Conservation (phyloP, 2,329 filamentous ascomycete genomes). For the Sclerotinia nivalis region DNA sequence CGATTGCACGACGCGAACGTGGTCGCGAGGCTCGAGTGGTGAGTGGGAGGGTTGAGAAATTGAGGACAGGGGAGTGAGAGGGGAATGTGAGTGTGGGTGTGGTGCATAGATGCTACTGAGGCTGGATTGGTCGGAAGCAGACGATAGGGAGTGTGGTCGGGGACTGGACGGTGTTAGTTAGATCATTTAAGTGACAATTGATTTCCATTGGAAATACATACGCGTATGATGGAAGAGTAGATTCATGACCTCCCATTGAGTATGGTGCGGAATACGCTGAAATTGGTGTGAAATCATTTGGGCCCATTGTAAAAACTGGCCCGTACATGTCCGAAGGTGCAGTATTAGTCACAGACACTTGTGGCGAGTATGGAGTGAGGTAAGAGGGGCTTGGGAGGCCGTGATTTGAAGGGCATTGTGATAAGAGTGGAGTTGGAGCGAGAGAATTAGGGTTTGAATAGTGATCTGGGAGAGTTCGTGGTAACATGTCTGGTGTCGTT, state of each 20-base stretch:
- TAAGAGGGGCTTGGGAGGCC: constrained; percentile 37
- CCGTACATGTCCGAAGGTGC: constrained; percentile 38
- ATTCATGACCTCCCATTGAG: constrained; percentile 29
- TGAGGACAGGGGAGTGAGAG: constrained; percentile 7
- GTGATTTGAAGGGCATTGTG: constrained; percentile 34
- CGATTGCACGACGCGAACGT: constrained; percentile 70
- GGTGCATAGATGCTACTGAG: constrained; percentile 31
- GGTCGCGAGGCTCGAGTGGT: constrained; percentile 35
- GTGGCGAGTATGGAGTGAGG: constrained; percentile 38
- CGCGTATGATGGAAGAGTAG: constrained; percentile 36
- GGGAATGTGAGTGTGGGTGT: constrained; percentile 27
- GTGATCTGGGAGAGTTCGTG: constrained; percentile 36
- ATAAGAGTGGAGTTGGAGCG: constrained; percentile 39
- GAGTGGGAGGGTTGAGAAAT: constrained; percentile 7
- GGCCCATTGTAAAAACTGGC: constrained; percentile 39
- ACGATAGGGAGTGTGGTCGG: constrained; percentile 39
- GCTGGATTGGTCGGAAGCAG: constrained; percentile 36
- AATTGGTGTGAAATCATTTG: constrained; percentile 36
- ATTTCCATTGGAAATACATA: constrained; percentile 23
- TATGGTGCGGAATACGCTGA: constrained; percentile 37
- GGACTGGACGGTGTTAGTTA: constrained; percentile 25
- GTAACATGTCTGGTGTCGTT: constrained; percentile 40
- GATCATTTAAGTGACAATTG: not conserved
- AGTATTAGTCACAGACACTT: constrained; percentile 30
- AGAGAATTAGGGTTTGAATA: constrained; percentile 36